Conservation (phyloP, 495 filamentous ascomycete species). For the Jackrogersella minutella region DNA sequence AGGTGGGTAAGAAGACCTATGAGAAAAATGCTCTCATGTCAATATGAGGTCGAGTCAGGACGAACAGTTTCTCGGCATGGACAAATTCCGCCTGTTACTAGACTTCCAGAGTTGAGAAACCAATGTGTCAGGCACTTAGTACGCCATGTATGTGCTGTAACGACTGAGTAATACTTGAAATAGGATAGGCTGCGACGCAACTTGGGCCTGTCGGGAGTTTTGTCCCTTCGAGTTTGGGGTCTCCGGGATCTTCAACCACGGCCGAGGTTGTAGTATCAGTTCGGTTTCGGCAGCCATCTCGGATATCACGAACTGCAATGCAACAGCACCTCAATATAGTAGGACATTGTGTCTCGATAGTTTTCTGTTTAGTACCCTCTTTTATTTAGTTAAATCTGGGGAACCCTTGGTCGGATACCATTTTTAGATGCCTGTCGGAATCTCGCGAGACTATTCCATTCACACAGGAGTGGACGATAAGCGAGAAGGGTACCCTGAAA, state of each 20-base stretch:
- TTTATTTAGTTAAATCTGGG: slow-evolving; percentile 40
- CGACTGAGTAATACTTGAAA: slow-evolving; percentile 34
- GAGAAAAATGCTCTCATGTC: slow-evolving; percentile 2
- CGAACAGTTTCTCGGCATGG: slow-evolving; percentile 12
- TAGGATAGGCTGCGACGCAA: slow-evolving; percentile 11
- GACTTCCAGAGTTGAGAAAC: slow-evolving; percentile 16
- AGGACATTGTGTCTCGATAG: slow-evolving; percentile 24
- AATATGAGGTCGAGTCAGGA: slow-evolving; percentile 24
- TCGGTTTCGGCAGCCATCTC: slow-evolving; percentile 40
- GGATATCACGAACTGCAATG: slow-evolving; percentile 39
- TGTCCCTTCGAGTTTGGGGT: slow-evolving; percentile 8
- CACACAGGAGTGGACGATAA: background rate
- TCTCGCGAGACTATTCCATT: background rate
- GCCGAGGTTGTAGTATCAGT: slow-evolving; percentile 39
- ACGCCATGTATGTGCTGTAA: slow-evolving; percentile 29
- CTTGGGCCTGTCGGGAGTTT: slow-evolving; percentile 23
- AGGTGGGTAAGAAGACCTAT: slow-evolving; percentile 30
- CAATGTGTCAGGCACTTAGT: slow-evolving; percentile 21
- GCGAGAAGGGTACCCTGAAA: slow-evolving; percentile 1
- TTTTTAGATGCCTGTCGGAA: slow-evolving; percentile 13
- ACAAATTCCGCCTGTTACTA: slow-evolving; percentile 25
- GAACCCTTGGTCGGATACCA: slow-evolving; percentile 33
- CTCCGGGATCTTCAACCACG: slow-evolving; percentile 27
- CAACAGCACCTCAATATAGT: slow-evolving; percentile 37
- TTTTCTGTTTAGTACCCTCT: slow-evolving; percentile 29